Evolutionary conservation across 345 rosid genomes (phyloP), one percentile per base, ranked within the genome.

Genomic region (Euphorbia peplus): DNA sequence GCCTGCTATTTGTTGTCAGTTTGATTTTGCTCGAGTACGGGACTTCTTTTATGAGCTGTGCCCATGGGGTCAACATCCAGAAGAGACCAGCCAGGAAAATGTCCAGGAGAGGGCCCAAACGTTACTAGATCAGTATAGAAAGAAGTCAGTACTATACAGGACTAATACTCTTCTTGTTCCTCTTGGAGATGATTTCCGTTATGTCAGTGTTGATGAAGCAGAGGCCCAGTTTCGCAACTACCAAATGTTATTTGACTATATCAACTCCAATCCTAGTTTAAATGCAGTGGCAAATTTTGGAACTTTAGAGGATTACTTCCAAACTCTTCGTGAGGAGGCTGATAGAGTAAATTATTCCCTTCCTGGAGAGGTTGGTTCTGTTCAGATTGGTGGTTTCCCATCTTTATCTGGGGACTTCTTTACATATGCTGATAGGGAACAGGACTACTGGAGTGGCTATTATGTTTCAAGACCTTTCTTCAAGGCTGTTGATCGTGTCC

Each of bases 381-480:
- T 75, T 72, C 82, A 83, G 77, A 67, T 95, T 72, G 87, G 66
- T 41, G 98, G 99, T 65, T 95, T 95, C 81, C 98, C 99, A 71
- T 95, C 99, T 72, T 84, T 95, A 18, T 84, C 96, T 9, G 99
- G 99, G 42, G 99, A 95, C 73, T 95, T 95, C 83, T 95, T 95
- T 77, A 95, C 99, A 59, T 95, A 95, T 69, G 83, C 99, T 59
- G 99, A 95, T 73, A 77, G 98, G 75, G 81, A 95, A 66, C 89
- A 90, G 67, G 98, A 95, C 77, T 92, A 95, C 67, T 92, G 99
- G 99, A 95, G 99, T 80, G 99, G 99, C 63, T 95, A 95, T 83
- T 95, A 95, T 71, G 96, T 92, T 53, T 95, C 99, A 47, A 88
- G 99, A 73, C 99, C 99, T 56, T 91, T 95, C 74, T 95, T 95